These are phyloP conservation scores for Candida buenavistaensis DNA, from an alignment of 1,139 yeast genomes.

Conservation along the genomic window DNA sequence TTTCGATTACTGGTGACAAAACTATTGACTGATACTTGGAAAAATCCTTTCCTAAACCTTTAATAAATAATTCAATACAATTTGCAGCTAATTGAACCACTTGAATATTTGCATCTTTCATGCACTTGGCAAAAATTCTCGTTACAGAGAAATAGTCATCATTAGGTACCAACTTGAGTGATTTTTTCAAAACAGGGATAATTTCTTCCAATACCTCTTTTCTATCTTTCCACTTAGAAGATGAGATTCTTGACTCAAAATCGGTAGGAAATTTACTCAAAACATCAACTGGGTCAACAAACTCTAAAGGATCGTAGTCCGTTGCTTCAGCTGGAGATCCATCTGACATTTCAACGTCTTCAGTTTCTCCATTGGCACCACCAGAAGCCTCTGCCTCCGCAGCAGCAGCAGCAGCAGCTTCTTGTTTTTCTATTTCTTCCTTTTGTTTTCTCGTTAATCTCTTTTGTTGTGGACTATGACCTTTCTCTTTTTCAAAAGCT, in stretches of 20 bases:
- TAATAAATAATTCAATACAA: conserved; percentile 61
- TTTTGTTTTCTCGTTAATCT: conserved; percentile 57
- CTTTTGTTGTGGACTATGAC: conserved; percentile 49
- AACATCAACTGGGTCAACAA: conserved; percentile 55
- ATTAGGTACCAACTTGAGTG: conserved; percentile 32
- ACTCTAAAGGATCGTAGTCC: conserved; percentile 39
- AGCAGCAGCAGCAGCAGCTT: conserved; percentile 19
- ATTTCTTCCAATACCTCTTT: conserved; percentile 81
- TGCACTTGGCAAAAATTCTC: conserved; percentile 63
- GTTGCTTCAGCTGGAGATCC: conserved; percentile 23
- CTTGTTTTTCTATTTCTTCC: conserved; percentile 21
- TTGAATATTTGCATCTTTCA: conserved; percentile 88
- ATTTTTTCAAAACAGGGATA: conserved; percentile 51
- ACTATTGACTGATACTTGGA: conserved; percentile 52
- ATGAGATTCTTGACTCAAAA: conserved; percentile 53
- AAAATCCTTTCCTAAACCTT: conserved; percentile 62
- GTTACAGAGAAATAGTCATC: conserved; percentile 66
- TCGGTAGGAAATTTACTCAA: conserved; percentile 65
- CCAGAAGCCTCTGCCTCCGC: conserved; percentile 9
- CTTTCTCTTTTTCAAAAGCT: conserved; percentile 60
- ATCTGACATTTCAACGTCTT: conserved; percentile 42
- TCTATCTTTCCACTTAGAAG: conserved; percentile 88
- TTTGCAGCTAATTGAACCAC: conserved; percentile 83
- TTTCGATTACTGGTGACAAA: conserved; percentile 67
- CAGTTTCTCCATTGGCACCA: conserved; percentile 19